Conservation (phyloP, 1,139 yeast species). For the Diutina mesorugosa region DNA sequence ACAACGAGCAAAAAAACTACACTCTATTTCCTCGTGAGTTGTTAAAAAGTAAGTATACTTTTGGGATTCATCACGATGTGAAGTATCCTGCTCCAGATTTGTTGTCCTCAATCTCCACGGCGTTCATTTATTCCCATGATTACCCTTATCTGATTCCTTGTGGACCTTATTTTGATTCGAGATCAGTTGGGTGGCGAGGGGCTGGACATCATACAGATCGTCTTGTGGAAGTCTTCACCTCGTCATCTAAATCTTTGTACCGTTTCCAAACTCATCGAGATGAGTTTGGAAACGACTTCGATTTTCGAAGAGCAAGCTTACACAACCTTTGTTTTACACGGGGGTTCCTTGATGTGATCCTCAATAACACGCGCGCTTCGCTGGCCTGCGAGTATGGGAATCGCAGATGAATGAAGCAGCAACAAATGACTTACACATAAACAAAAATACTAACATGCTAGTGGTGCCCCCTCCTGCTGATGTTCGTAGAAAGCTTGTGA, state of each 20-base stretch:
- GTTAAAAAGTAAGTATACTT: constrained; percentile 1
- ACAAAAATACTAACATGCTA: constrained; percentile 8
- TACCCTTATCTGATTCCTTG: neutral
- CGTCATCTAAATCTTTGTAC: neutral
- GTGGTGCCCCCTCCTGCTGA: constrained; percentile 48
- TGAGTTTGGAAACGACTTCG: neutral
- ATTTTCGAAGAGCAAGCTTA: neutral
- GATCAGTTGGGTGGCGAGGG: neutral
- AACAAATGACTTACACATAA: neutral
- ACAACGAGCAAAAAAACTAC: constrained; percentile 1
- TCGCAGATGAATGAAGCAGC: neutral
- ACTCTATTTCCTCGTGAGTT: neutral
- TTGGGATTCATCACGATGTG: neutral
- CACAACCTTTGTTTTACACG: neutral
- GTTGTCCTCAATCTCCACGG: neutral
- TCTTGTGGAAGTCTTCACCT: neutral
- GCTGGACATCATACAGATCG: neutral
- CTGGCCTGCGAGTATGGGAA: neutral
- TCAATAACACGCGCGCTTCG: neutral
- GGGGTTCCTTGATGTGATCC: neutral
- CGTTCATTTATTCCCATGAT: neutral
- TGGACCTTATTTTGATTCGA: neutral
- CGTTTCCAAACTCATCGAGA: neutral
- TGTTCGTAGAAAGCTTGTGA: constrained; percentile 69
- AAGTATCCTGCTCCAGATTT: neutral